Evolutionary conservation across 2,329 filamentous ascomycete species (phyloP), one percentile per base, ranked within the genome.

Genomic region (Paecilomyces variotii): DNA sequence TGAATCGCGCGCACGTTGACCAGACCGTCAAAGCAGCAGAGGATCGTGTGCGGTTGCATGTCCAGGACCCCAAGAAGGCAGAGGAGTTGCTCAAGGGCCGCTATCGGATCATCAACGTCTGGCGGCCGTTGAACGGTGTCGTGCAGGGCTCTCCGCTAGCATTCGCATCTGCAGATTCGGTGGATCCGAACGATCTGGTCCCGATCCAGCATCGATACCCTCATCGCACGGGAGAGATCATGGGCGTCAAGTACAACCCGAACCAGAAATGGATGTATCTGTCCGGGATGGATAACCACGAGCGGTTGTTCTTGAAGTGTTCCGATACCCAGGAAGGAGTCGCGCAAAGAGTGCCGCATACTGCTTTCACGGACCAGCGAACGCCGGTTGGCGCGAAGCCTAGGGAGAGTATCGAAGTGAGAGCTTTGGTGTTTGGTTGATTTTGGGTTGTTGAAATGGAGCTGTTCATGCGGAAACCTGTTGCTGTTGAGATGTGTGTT

Each of bases 361-460:
- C 87, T 9, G 91, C 91, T 0, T 97, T 96, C 74, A 78, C 81
- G 45, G 88, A 96, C 70, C 87, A 89, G 1, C 78, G 87, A 60
- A 90, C 88, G 0, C 83, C 85, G 2, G 76, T 80, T 19, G 88
- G 87, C 53, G 90, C 88, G 3, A 84, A 86, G 62, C 83, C 83
- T 0, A 82, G 91, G 63, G 89, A 96, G 79, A 96, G 91, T 70
- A 96, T 97, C 70, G 92, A 97, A 74, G 89, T 96, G 14, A 82
- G 92, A 65, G 86, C 89, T 35, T 78, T 96, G 72, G 88, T 96
- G 0, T 96, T 96, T 80, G 89, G 88, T 19, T 78, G 64, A 65
- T 60, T 55, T 14, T 45, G 50, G 19, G 24, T 11, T 50, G n/a
- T n/a, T 19, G 35, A n/a, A 19, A 6, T 45, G 6, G 11, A 10